Conservation (phyloP, 179 eudicot genomes). For the Patellifolia procumbens region DNA sequence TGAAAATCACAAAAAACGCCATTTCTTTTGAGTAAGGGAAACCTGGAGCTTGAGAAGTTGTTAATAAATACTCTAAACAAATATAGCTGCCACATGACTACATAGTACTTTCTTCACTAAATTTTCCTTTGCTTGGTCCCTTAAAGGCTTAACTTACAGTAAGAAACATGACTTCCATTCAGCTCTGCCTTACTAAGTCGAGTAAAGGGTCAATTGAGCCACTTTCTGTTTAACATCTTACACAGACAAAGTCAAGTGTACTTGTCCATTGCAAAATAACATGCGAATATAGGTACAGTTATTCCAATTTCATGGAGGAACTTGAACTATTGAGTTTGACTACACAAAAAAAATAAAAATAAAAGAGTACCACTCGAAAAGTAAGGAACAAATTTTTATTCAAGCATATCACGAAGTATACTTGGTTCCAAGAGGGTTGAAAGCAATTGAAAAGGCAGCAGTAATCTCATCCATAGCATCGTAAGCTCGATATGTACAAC, state of each 20-base stretch:
- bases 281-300: not conserved
- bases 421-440: conserved; percentile 86
- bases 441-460: conserved; percentile 90
- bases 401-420: conserved; percentile 36
- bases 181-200: not conserved
- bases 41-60: not conserved
- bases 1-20: not conserved
- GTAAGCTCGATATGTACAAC: conserved; percentile 97
- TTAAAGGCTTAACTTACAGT: not conserved
- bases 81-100: not conserved
- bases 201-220: not conserved
- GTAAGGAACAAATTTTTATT: not conserved
- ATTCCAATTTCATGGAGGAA: not conserved
- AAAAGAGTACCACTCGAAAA: not conserved
- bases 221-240: not conserved
- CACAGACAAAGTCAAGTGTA: not conserved
- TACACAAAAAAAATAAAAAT: conserved; percentile 4
- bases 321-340: conserved; percentile 5
- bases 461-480: conserved; percentile 98
- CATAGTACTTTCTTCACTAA: not conserved
- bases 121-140: not conserved
- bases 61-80: not conserved
- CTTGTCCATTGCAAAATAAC: not conserved
- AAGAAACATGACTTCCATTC: not conserved
- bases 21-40: not conserved